These are phyloP conservation scores for Globisporangium radiosum DNA, from an alignment of 352 stramenopile species.

Conservation along the genomic window DNA sequence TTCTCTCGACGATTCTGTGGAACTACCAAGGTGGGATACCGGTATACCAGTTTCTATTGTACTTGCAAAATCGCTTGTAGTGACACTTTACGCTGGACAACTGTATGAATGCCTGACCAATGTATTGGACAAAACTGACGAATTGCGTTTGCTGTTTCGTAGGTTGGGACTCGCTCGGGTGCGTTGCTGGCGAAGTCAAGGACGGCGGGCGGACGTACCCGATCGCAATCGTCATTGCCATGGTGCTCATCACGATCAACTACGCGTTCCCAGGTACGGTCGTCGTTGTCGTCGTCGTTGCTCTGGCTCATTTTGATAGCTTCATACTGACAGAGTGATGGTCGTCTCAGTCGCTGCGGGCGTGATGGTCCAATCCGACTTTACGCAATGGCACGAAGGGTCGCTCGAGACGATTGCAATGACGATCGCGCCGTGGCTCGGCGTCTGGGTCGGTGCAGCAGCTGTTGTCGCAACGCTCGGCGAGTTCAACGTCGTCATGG, in stretches of 20 bases:
- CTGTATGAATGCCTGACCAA: too few relatives aligned
- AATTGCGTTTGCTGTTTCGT: neutral
- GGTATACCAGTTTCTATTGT: too few relatives aligned
- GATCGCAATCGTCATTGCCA: slow-evolving; percentile 78
- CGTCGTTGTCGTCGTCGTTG: neutral
- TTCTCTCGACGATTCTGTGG: slow-evolving; percentile 82
- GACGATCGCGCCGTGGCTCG: slow-evolving; percentile 61
- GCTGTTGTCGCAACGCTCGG: slow-evolving; percentile 74
- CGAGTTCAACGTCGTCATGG: slow-evolving; percentile 87
- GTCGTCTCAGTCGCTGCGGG: slow-evolving; percentile 41
- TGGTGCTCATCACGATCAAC: slow-evolving; percentile 79
- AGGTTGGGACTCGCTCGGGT: slow-evolving; percentile 81
- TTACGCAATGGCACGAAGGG: slow-evolving; percentile 60
- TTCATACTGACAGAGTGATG: neutral
- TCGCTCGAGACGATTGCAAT: slow-evolving; percentile 75
- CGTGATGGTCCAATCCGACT: slow-evolving; percentile 75
- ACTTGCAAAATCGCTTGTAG: too few relatives aligned
- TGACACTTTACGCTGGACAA: too few relatives aligned
- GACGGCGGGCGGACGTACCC: slow-evolving; percentile 73
- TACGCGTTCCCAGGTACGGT: slow-evolving; percentile 66
- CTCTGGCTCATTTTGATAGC: neutral
- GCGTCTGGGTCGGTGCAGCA: slow-evolving; percentile 72
- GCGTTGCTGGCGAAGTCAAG: slow-evolving; percentile 81
- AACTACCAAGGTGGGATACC: slow-evolving; percentile 64
- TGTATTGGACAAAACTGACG: too few relatives aligned